phyloP scores from a whole-genome alignment of 306 rosid species.

The Quercus rubra region DNA sequence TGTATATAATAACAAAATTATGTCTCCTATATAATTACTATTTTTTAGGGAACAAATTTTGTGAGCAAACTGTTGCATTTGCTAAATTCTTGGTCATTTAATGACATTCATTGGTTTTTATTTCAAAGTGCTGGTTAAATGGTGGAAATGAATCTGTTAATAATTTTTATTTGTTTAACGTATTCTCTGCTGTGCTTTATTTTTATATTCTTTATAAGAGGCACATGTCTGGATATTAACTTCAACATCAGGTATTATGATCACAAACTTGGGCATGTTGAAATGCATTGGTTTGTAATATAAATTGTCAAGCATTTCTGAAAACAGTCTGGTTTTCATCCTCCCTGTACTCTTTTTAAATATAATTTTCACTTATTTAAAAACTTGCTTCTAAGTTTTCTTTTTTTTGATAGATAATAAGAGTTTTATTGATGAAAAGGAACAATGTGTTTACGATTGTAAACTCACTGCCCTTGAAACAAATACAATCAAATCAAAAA shows the following conservation, averaged over 20 bases:
- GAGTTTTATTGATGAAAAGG: too few species aligned
- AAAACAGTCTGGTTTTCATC: neutral
- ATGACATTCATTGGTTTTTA: neutral
- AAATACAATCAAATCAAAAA: too few species aligned
- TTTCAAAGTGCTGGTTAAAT: neutral
- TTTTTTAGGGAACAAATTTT: too few species aligned
- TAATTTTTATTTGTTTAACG: neutral
- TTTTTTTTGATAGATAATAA: too few species aligned
- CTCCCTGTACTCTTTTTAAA: slow-evolving; percentile 8
- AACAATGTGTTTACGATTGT: too few species aligned
- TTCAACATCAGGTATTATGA: neutral
- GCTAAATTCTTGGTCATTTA: too few species aligned
- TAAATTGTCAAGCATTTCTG: neutral
- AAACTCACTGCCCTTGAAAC: too few species aligned
- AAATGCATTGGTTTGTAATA: neutral
- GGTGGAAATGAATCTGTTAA: neutral
- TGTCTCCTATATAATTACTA: too few species aligned
- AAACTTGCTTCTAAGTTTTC: neutral
- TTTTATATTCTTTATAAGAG: too few species aligned
- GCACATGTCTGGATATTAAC: neutral
- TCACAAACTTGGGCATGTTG: neutral
- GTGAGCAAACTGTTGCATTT: too few species aligned
- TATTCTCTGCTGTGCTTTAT: neutral
- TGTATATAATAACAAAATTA: neutral
- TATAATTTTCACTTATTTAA: neutral